A percentile compares a stretch with the other conserved stretches of the same genome.
phyloP scores from a whole-genome alignment of 2,329 filamentous ascomycete species.

The Colletotrichum paranaense region DNA sequence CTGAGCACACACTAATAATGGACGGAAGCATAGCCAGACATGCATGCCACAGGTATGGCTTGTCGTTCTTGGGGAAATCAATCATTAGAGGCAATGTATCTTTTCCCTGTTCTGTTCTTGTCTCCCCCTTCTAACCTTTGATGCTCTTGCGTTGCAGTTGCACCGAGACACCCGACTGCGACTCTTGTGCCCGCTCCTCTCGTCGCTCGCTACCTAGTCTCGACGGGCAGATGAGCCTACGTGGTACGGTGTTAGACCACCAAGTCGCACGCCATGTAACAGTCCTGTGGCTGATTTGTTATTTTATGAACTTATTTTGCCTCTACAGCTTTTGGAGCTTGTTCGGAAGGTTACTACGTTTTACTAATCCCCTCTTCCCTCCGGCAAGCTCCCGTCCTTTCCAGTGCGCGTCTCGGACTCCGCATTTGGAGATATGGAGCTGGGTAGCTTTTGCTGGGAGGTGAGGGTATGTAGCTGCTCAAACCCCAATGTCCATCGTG shows the following conservation, averaged over 20 bases:
- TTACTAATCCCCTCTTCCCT: conserved; percentile 14
- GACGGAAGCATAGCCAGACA: background rate
- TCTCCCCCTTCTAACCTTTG: background rate
- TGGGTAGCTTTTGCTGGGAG: background rate
- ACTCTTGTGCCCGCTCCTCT: conserved; percentile 16
- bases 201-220: background rate
- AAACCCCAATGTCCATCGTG: background rate
- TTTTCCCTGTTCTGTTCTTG: background rate
- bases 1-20: no score
- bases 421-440: conserved; percentile 31
- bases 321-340: background rate
- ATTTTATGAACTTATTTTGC: conserved; percentile 5
- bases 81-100: background rate
- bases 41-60: background rate
- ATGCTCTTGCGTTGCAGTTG: conserved; percentile 15
- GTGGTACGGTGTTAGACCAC: background rate
- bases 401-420: conserved; percentile 24
- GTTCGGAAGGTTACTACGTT: conserved; percentile 18
- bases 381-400: conserved; percentile 24
- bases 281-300: conserved; percentile 5
- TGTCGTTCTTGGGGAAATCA: background rate
- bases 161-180: conserved; percentile 30
- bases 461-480: background rate
- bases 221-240: conserved; percentile 16
- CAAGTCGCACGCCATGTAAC: conserved; percentile 20